Base-by-base conservation (phyloP, 179 eudicot species). In the Amaranthus tricolor region DNA sequence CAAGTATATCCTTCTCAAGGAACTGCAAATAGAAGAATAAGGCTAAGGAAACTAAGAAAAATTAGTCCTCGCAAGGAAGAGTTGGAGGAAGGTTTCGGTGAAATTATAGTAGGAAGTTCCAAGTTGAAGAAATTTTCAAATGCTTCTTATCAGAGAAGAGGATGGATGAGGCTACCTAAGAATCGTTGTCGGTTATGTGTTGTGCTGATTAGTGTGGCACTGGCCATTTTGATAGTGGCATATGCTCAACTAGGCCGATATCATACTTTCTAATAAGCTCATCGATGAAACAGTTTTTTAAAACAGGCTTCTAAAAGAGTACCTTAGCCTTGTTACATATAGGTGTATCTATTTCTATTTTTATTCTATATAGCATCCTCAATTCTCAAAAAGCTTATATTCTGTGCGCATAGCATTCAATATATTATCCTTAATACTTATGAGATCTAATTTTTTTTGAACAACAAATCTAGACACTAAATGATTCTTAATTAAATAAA, bases 1-100 rank as follows among this genome's bases (percentile, higher is more conserved):
- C 56, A 54, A 54, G 59, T n/a, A 31, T 31, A 65, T 49, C 83
- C 90, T 6, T 47, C 69, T 63, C 87, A 90, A 61, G 89, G 91
- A 61, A 82, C 83, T 6, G 89, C 87, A 49, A 73, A 69, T 68
- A 68, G 86, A 66, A 76, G 91, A 52, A 82, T 85, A 73, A 79
- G 86, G 72, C 43, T 86, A 54, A 64, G 61, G 16, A 81, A 81
- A 61, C 70, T 63, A 20, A 65, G 79, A 17, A 65, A 71, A 40
- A 3, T 11, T 7, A 58, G 78, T 57, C 31, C 78, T 12, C 74
- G n/a, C 19, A 74, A 68, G 74, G 78, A 74, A 2, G 81, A 74
- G 50, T 44, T 65, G 4, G 73, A 81, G 74, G 84, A 81, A 67
- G 53, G 71, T 19, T 50, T 54, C 0, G 81, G 56, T 16, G 76